Conservation (phyloP, 139 green algal genomes). For the Coelastrella sp. region DNA sequence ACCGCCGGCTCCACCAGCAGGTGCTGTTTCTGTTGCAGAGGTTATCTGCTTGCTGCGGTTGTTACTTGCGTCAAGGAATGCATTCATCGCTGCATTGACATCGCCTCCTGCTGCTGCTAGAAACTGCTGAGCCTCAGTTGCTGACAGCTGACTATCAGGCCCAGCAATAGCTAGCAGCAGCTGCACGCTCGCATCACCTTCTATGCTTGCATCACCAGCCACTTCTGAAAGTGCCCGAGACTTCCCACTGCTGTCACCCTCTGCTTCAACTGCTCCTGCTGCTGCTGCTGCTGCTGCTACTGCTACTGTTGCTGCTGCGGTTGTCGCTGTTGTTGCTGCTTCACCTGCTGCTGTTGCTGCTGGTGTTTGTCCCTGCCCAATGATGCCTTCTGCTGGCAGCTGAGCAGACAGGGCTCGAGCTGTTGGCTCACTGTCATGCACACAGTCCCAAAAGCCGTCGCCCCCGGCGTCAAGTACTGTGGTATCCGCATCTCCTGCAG, state of each 20-base stretch:
- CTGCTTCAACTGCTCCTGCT: not conserved
- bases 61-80: conserved; percentile 1
- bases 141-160: not conserved
- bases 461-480: not conserved
- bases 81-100: conserved; percentile 27
- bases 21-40: conserved; percentile 24
- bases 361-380: not conserved
- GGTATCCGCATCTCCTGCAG: too few species aligned
- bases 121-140: conserved; percentile 6
- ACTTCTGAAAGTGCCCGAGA: too few species aligned
- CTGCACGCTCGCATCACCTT: not conserved
- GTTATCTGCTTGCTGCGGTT: not conserved
- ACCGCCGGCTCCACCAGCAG: not conserved
- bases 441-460: not conserved
- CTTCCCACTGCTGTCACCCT: not conserved
- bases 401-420: not conserved
- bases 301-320: conserved; percentile 14
- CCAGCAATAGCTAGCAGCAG: conserved; percentile 24
- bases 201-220: conserved; percentile 19
- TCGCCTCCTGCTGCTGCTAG: conserved; percentile 26
- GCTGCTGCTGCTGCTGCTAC: not conserved
- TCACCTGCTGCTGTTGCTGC: too few species aligned
- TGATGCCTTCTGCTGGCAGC: too few species aligned
- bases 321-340: too few species aligned
- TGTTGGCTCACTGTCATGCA: not conserved